Base-by-base conservation (phyloP, 441 rosid species). In the Arabidopsis hybrid region DNA sequence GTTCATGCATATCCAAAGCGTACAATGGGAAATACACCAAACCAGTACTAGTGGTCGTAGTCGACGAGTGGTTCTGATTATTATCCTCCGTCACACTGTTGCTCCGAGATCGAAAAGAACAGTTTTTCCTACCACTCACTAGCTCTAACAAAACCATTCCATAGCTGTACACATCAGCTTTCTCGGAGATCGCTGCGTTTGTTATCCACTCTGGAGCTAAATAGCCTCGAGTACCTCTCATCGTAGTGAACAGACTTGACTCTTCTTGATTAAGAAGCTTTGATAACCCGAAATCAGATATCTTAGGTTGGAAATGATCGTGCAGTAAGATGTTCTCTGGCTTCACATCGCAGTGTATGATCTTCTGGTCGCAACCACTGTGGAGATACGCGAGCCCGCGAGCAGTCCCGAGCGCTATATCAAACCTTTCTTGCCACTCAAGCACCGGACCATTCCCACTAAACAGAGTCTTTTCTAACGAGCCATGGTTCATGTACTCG, bases 151-250 rank as follows among this genome's bases (percentile, higher is more conserved):
- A 77, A 36, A 94, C 98, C 98, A 94, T 94, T 58, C 99, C 97
- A 13, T 72, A 94, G 76, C 99, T 94, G 73, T 94, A 94, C 13
- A 94, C 96, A 60, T 94, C 97, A 8, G 95, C 86, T 81, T 94
- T 94, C 71, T 89, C 98, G 0, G 95, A 85, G 47, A 91, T 91
- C 0, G 96, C 91, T 0, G 95, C 71, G 82, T 83, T 90, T 0
- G 96, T 94, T 11, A 94, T 86, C 98, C 98, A 94, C 84, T 94
- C 98, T 1, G 98, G 98, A 18, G 98, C 98, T 52, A 94, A 91
- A 63, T 94, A 94, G 50, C 99, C 99, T n/a, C 97, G 91, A 4
- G 99, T 91, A 43, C 99, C 99, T 80, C 99, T 81, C 97, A 94
- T 88, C 7, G 97, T 90, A 1, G 99, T 94, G 87, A 91, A 91